Percentiles rank a stretch among this genome's conserved stretches.
These are phyloP conservation scores for Camellia japonica DNA, from an alignment of 148 eudicot genomes.

Conservation along the genomic window DNA sequence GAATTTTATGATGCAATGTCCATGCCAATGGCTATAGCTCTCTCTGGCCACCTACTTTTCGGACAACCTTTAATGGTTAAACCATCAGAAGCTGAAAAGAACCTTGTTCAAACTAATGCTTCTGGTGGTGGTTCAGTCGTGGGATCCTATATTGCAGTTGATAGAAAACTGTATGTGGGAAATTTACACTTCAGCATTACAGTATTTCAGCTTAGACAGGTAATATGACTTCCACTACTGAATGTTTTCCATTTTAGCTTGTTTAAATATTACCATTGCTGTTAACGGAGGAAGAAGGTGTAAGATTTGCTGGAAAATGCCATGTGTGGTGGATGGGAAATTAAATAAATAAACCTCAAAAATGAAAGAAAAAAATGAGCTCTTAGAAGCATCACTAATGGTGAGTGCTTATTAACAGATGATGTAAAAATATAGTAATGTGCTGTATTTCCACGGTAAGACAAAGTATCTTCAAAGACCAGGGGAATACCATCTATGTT, in stretches of 20 bases:
- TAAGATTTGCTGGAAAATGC: not conserved
- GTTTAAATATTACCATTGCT: not conserved
- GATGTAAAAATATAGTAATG: too few species aligned
- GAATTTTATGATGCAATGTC: conserved; percentile 94
- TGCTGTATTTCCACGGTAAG: too few species aligned
- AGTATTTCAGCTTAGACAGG: conserved; percentile 68
- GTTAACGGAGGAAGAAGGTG: not conserved
- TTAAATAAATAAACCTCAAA: not conserved
- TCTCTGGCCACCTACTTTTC: conserved; percentile 81
- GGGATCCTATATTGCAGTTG: conserved; percentile 90
- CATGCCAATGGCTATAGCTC: conserved; percentile 96
- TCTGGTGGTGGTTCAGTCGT: conserved; percentile 55
- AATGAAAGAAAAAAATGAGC: not conserved
- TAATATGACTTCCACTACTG: not conserved
- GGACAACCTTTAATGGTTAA: conserved; percentile 99
- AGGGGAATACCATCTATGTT: too few species aligned
- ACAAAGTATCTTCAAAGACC: too few species aligned
- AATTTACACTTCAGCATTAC: conserved; percentile 97
- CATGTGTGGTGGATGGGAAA: not conserved
- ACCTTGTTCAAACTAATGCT: conserved; percentile 90
- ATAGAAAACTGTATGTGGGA: conserved; percentile 94
- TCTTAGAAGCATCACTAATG: too few species aligned
- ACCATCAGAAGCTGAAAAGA: conserved; percentile 99
- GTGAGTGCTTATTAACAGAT: too few species aligned
- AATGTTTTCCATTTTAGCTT: not conserved